Base-by-base conservation (phyloP, 805 yeast species). In the Tetrapisispora iriomotensis region DNA sequence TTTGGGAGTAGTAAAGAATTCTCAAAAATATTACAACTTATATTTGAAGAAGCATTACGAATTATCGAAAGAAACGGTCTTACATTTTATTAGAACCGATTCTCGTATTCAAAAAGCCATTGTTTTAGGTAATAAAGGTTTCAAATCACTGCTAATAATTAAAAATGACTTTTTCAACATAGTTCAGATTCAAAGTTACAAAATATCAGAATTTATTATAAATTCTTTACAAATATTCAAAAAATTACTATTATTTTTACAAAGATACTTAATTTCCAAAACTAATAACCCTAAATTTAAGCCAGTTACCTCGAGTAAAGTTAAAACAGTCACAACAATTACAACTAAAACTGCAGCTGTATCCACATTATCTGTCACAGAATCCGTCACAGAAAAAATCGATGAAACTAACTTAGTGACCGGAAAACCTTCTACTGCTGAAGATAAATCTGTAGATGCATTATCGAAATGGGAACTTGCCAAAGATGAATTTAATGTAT, bases 401-500 rank as follows among this genome's bases (percentile, higher is more conserved):
- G 4, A 8, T 1, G 28, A 22, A 29, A 26, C 38, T 6, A 28
- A 36, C 22, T 23, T 37, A 19, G 33, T 13, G 8, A 36, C 13
- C 6, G 24, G 15, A 19, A 7, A 23, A 24, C 9, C 4, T 28
- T 8, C 12, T 6, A 8, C 29, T 12, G 23, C 8, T 6, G 20
- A 19, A n/a, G 25, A 36, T 9, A 30, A 37, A n/a, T 13, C 10
- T 14, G 14, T 18, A 10, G 8, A n/a, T 20, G 13, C 18, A 30
- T 18, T 25, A 18, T 30, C 34, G 4, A 33, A 38, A n/a, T 38
- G 36, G 40, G 39, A 34, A 23, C 3, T 17, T 2, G 30, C 23
- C 17, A 62, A 62, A 34, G 58, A 60, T 22, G 70, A 66, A 38
- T 62, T 64, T 28, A 45, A 55, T 9, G 48, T 51, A 6, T 67